Evolutionary conservation across 139 green algal genomes (phyloP).

Genomic region (Picochlorum sp.): DNA sequence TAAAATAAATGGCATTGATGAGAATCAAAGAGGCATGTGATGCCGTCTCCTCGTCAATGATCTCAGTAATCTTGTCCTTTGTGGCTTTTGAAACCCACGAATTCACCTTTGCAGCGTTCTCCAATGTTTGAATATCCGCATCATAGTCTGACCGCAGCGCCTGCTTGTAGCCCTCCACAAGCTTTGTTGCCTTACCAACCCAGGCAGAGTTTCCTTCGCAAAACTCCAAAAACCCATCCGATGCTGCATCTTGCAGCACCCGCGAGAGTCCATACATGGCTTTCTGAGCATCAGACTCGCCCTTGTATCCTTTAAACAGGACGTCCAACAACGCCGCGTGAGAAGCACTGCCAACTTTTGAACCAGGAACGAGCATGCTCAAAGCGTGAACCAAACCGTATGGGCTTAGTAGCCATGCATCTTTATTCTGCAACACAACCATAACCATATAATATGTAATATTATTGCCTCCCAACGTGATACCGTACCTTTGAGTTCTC

Average conservation of each 20-base stretch:
- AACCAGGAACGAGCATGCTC: constrained; percentile 26
- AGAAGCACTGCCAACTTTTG: constrained; percentile 8
- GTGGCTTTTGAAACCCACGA: constrained; percentile 20
- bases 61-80: constrained; percentile 17
- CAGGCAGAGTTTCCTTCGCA: constrained; percentile 20
- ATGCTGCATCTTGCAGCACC: not conserved
- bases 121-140: constrained; percentile 1
- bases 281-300: not conserved
- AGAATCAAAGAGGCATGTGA: constrained; percentile 15
- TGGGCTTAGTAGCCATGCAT: constrained; percentile 18
- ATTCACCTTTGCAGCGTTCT: constrained; percentile 11
- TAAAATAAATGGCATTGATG: constrained; percentile 34
- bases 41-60: constrained; percentile 15
- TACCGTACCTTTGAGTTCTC: not conserved
- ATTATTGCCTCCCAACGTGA: not conserved
- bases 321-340: constrained; percentile 7
- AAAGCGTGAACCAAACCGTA: constrained; percentile 22
- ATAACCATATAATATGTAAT: not conserved
- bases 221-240: constrained; percentile 5
- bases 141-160: not conserved
- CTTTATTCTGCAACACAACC: not conserved
- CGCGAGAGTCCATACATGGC: not conserved
- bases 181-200: not conserved
- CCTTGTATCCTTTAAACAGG: constrained; percentile 2
- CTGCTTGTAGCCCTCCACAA: constrained; percentile 1